Evolutionary conservation across 208 protist genomes (phyloP), one percentile per base, ranked within the genome.

Genomic region (Jaenimonas drosophilae): DNA sequence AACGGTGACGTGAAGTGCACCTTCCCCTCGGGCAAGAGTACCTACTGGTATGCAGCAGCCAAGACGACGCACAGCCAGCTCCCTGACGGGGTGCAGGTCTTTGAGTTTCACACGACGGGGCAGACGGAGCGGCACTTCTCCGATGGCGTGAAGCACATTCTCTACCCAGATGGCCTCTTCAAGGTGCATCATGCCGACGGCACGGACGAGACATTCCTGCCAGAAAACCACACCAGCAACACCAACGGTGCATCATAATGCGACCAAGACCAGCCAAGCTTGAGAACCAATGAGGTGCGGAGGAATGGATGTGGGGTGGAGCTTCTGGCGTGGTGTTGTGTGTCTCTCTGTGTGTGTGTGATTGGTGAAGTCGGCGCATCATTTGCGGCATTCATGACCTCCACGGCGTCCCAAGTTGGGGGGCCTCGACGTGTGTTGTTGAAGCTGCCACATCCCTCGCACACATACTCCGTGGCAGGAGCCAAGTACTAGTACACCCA

Each of bases 1-100:
- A 97, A 97, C 55, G 87, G 87, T 9, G 92, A 97, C 40, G 52
- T 93, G 11, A 96, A 94, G 69, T 69, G 84, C 47, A 95, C 82
- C 2, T 94, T 74, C 30, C 77, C 83, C 0, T 90, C 81, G 7
- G 87, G 85, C 24, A 85, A 76, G 49, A 82, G 72, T 49, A 90
- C 88, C 1, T 97, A 97, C 67, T 95, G 87, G 86, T 97, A 96
- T 59, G 79, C 78, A 23, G 70, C 68, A 0, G 73, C 85, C 33
- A 68, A 97, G 52, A 96, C 93, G 5, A 93, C 81, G 42, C 93
- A 97, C 64, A 92, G 72, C 19, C 88, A 96, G 53, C 51, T 77
- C 37, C 65, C 77, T 1, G 69, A 91, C 45, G 90, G 90, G 7
- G 54, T 86, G 26, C 83, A 96, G 62, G 56, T 91, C 9, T 95